Percentiles rank a stretch among this genome's conserved stretches.
phyloP scores from a whole-genome alignment of 192 early-diverging fungal genomes.

The Chytriomyces sp. region DNA sequence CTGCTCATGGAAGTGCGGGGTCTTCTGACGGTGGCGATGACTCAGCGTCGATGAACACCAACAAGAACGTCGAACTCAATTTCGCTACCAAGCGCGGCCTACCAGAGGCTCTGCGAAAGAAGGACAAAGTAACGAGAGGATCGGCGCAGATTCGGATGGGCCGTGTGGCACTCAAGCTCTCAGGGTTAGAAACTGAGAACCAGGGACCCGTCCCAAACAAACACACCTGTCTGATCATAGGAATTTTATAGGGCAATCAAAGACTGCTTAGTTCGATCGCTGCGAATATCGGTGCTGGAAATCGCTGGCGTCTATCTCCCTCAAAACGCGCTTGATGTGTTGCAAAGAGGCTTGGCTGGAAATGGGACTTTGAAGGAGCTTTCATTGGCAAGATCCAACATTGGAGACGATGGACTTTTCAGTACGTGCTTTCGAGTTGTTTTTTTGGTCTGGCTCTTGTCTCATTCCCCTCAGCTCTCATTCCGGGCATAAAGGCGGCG shows the following conservation, averaged over 20 bases:
- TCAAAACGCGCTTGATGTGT: conserved; percentile 18
- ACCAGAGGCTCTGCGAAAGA: conserved; percentile 19
- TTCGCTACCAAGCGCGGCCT: conserved; percentile 14
- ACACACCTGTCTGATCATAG: background rate
- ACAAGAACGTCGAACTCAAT: conserved; percentile 19
- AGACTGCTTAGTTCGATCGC: conserved; percentile 34
- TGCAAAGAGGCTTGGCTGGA: conserved; percentile 30
- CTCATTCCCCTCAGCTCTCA: conserved; percentile 5
- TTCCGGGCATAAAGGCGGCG: conserved; percentile 34
- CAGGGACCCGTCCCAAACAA: background rate
- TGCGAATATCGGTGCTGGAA: conserved; percentile 38
- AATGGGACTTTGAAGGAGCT: conserved; percentile 27
- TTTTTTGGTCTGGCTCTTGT: background rate
- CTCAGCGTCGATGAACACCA: conserved; percentile 9
- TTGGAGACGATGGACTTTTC: conserved; percentile 47
- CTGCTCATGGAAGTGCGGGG: background rate
- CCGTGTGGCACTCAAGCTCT: conserved; percentile 14
- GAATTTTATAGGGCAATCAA: conserved; percentile 39
- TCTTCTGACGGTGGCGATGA: conserved; percentile 10
- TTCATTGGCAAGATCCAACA: conserved; percentile 43
- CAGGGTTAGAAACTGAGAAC: conserved; percentile 21
- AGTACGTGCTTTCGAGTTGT: conserved; percentile 6
- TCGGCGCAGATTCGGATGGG: conserved; percentile 12
- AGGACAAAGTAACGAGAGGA: conserved; percentile 22
- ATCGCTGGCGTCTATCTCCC: conserved; percentile 41